Percentiles rank a stretch among this genome's conserved stretches.
Evolutionary conservation across 768 basidiomycete species (phyloP).

Genomic region (Suillus lakei): DNA sequence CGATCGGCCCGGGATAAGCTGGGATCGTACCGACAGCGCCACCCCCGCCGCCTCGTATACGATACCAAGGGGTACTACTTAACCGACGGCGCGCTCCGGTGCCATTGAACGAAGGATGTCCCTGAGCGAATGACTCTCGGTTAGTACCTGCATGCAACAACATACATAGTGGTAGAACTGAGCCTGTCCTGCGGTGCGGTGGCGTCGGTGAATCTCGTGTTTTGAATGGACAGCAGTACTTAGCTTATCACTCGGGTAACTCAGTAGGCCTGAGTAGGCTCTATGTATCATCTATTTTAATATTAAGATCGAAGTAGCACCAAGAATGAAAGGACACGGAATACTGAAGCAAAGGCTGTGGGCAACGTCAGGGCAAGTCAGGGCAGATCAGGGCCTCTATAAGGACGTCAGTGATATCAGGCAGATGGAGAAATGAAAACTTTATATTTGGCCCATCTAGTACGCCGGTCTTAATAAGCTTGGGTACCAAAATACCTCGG

Average conservation of each 20-base stretch:
- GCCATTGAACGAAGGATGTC: slow-evolving; percentile 50
- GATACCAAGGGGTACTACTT: slow-evolving; percentile 39
- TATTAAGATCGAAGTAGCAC: background rate
- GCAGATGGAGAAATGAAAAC: background rate
- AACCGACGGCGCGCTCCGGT: slow-evolving; percentile 46
- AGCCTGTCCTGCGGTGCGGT: background rate
- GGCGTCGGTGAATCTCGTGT: background rate
- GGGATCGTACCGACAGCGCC: background rate
- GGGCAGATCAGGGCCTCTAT: background rate
- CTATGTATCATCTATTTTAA: background rate
- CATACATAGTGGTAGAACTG: background rate
- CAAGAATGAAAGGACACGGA: background rate
- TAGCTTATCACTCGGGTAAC: background rate
- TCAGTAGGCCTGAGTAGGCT: background rate
- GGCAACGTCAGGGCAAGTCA: background rate
- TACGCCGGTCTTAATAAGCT: background rate
- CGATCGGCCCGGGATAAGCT: background rate
- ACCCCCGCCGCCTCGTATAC: slow-evolving; percentile 32
- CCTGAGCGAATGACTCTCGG: slow-evolving; percentile 52
- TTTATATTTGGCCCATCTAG: background rate
- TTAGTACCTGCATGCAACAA: slow-evolving; percentile 48
- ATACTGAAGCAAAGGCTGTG: background rate
- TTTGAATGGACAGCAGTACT: background rate
- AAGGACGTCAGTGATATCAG: background rate
- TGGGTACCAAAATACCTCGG: background rate